phyloP scores from a whole-genome alignment of 1,139 yeast species.

The Kluyveromyces sp. region DNA sequence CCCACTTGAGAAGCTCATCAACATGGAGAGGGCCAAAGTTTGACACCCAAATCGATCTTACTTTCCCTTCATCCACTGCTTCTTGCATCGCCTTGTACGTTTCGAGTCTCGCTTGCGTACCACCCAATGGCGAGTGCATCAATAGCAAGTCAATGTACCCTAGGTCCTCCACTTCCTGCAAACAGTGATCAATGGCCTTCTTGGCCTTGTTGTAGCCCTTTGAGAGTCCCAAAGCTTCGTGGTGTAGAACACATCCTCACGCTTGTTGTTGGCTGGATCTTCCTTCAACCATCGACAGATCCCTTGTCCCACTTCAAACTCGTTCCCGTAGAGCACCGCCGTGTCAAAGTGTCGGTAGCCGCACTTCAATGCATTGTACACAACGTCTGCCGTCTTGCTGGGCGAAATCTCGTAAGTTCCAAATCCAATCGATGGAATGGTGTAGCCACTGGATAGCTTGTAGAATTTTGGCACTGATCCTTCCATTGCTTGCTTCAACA shows the following conservation, averaged over 20 bases:
- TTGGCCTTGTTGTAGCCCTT: constrained; percentile 53
- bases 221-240: constrained; percentile 58
- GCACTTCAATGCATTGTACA: constrained; percentile 43
- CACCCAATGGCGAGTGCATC: constrained; percentile 57
- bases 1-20: constrained; percentile 49
- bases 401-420: constrained; percentile 48
- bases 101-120: constrained; percentile 42
- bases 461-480: constrained; percentile 10
- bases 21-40: constrained; percentile 59
- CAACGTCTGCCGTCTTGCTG: constrained; percentile 35
- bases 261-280: constrained; percentile 36
- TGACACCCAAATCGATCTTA: constrained; percentile 60
- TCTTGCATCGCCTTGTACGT: constrained; percentile 60
- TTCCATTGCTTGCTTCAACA: not conserved
- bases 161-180: constrained; percentile 42
- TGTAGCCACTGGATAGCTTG: constrained; percentile 35
- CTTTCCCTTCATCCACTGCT: constrained; percentile 48
- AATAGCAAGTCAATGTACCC: constrained; percentile 42
- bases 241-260: constrained; percentile 63
- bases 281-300: constrained; percentile 47
- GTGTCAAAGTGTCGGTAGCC: constrained; percentile 72
- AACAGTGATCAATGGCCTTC: constrained; percentile 42
- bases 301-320: constrained; percentile 44
- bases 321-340: constrained; percentile 53
- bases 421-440: constrained; percentile 51